Percentiles rank a stretch among this genome's conserved stretches.
Evolutionary conservation across 2,329 filamentous ascomycete species (phyloP).

Genomic region (Aureobasidium sp.): DNA sequence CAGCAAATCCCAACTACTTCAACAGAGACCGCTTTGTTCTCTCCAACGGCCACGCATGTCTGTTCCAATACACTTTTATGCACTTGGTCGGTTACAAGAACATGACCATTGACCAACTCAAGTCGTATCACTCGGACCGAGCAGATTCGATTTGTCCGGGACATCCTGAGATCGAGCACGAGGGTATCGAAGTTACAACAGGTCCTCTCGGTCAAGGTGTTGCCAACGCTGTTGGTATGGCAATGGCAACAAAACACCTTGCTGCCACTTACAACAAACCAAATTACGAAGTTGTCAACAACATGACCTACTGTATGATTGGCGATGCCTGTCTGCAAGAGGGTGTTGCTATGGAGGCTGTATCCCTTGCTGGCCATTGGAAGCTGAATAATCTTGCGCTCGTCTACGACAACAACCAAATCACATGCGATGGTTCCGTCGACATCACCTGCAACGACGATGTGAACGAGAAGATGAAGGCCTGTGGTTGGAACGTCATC

Average conservation of each 20-base stretch:
- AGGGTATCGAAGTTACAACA: constrained; percentile 53
- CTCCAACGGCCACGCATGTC: constrained; percentile 50
- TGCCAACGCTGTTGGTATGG: constrained; percentile 52
- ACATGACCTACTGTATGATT: constrained; percentile 49
- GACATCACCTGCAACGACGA: constrained; percentile 48
- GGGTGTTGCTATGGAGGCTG: constrained; percentile 50
- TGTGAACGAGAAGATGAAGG: constrained; percentile 49
- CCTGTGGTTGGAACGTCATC: constrained; percentile 48
- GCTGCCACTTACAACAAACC: constrained; percentile 47
- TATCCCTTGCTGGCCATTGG: constrained; percentile 50
- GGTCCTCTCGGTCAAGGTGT: constrained; percentile 52
- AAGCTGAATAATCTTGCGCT: constrained; percentile 48
- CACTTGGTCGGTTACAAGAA: constrained; percentile 45
- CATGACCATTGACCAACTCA: constrained; percentile 50
- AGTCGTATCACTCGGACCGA: constrained; percentile 44
- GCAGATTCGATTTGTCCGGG: constrained; percentile 44
- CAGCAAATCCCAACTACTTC: constrained; percentile 48
- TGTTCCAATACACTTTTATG: constrained; percentile 49
- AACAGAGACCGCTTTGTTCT: constrained; percentile 56
- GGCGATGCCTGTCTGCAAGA: constrained; percentile 53
- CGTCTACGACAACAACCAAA: constrained; percentile 53
- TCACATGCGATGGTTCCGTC: constrained; percentile 51
- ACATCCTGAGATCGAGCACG: constrained; percentile 46
- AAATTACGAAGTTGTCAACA: constrained; percentile 41
- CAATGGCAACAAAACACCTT: constrained; percentile 50